Evolutionary conservation across 2,329 filamentous ascomycete species (phyloP), one percentile per base, ranked within the genome.

Genomic region (Paraphaeosphaeria sporulosa): DNA sequence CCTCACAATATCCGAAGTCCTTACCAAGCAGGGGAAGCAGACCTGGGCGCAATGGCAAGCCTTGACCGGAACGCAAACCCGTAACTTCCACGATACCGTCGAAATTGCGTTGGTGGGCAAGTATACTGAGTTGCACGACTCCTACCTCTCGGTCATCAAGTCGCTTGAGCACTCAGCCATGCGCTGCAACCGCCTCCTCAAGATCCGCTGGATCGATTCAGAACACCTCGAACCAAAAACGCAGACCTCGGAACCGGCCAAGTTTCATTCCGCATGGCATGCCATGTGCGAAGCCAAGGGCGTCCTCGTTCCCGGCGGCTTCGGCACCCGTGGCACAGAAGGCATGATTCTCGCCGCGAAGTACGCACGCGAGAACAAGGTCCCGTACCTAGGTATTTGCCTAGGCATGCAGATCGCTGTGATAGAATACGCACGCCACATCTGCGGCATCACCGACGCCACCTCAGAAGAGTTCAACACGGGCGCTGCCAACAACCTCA

Each of bases 321-420:
- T 97, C 69, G 94, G 94, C 50, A 80, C 84, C 40, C 85, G 95
- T 68, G 94, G 93, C 59, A 93, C 88, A 0, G 90, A 94, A 74
- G 95, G 95, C 63, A 98, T 98, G 93, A 90, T 98, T 71, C 83
- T 87, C 57, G 91, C 90, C 3, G 90, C 91, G n/a, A 90, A 89
- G 65, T 97, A 91, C 89, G 94, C 94, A 1, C 89, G 95, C 58
- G 90, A 90, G 66, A 89, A 93, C 70, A 89, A 90, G 63, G 87
- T 87, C 3, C 93, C 93, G 1, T 97, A 90, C 80, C 85, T 98
- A 0, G 95, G 95, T 60, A 90, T 98, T 64, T 97, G 94, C 76
- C 83, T 97, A 23, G 93, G 93, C 59, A 93, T 97, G 89, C 95
- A 98, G 77, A 86, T 97, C 49, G 93, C 94, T 21, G 93, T 97